phyloP scores from a whole-genome alignment of 1,139 yeast species.

The Hyphopichia burtonii region DNA sequence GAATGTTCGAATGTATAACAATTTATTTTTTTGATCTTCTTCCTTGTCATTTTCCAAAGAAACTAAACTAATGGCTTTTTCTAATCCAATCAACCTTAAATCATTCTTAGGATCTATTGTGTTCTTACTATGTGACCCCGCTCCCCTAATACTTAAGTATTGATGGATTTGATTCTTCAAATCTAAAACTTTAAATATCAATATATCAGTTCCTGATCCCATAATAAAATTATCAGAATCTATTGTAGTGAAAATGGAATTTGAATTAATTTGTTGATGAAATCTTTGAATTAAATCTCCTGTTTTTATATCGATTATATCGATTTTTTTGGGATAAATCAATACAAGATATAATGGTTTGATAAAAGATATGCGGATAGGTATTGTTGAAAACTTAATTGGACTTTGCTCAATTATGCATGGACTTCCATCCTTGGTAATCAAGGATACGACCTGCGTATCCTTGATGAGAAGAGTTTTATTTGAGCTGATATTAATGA shows the following conservation, averaged over 20 bases:
- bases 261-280: slow-evolving; percentile 31
- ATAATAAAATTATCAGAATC: slow-evolving; percentile 20
- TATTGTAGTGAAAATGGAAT: slow-evolving; percentile 16
- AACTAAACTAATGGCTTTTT: slow-evolving; percentile 35
- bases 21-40: slow-evolving; percentile 24
- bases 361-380: slow-evolving; percentile 31
- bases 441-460: slow-evolving; percentile 20
- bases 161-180: slow-evolving; percentile 44
- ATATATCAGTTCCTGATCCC: slow-evolving; percentile 27
- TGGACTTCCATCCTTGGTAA: slow-evolving; percentile 17
- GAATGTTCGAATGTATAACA: slow-evolving; percentile 31
- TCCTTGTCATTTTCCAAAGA: slow-evolving; percentile 12
- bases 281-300: slow-evolving; percentile 46
- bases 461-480: slow-evolving; percentile 28
- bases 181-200: slow-evolving; percentile 28
- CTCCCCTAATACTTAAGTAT: slow-evolving; percentile 24
- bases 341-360: slow-evolving; percentile 49
- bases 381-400: slow-evolving; percentile 27
- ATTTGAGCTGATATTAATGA: slow-evolving; percentile 15
- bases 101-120: slow-evolving; percentile 28
- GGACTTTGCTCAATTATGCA: slow-evolving; percentile 21
- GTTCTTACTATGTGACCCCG: slow-evolving; percentile 17
- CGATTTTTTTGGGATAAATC: slow-evolving; percentile 39
- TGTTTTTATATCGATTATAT: slow-evolving; percentile 41
- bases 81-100: slow-evolving; percentile 34